Percentiles rank a stretch among this genome's conserved stretches.
Conservation (phyloP, 2,329 filamentous ascomycete species). For the Alternaria triticimaculans region DNA sequence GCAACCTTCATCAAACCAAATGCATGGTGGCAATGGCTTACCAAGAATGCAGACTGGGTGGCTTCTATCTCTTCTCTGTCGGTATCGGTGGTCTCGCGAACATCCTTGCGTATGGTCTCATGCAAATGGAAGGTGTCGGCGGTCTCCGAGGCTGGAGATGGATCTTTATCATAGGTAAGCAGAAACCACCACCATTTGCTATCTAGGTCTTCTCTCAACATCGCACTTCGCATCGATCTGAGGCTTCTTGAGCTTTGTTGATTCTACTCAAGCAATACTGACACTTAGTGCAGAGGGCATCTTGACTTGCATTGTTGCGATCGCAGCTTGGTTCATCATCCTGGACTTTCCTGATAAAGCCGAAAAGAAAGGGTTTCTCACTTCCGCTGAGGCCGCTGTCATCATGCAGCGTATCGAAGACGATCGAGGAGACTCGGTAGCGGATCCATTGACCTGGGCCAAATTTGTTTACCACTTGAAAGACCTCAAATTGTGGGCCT, state of each 20-base stretch:
- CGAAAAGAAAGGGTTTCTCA: constrained; percentile 30
- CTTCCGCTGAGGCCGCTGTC: constrained; percentile 19
- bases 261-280: not conserved
- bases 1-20: not conserved
- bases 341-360: constrained; percentile 39
- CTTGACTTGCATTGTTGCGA: constrained; percentile 34
- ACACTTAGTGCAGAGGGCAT: constrained; percentile 39
- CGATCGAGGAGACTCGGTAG: constrained; percentile 33
- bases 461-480: constrained; percentile 25
- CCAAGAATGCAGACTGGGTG: constrained; percentile 17
- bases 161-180: constrained; percentile 32
- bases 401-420: constrained; percentile 32
- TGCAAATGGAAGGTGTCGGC: constrained; percentile 35
- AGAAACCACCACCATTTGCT: not conserved
- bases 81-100: constrained; percentile 35
- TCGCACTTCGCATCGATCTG: not conserved
- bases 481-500: constrained; percentile 34
- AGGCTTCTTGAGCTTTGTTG: not conserved
- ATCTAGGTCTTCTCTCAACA: not conserved
- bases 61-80: constrained; percentile 36
- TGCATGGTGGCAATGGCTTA: not conserved
- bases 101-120: constrained; percentile 37
- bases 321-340: constrained; percentile 34
- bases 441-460: constrained; percentile 27
- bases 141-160: constrained; percentile 36